Conservation (phyloP, 371 early-diverging fungal genomes). For the Homolaphlyctis polyrhiza region DNA sequence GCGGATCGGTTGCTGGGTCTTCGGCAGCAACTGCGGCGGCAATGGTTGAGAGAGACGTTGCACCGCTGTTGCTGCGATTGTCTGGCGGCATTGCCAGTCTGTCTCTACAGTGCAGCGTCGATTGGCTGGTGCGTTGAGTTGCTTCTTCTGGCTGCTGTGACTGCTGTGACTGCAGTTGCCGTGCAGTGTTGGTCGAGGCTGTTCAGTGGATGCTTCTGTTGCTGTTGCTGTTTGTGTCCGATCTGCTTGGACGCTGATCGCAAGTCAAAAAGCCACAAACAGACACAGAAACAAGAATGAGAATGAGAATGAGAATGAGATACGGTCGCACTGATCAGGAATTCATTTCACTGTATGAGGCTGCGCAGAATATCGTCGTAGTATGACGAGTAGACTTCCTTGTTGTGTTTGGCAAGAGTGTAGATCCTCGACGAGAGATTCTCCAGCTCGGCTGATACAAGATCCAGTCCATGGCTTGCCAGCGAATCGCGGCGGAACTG, state of each 20-base stretch:
- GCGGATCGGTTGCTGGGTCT: not conserved
- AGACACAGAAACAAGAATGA: not conserved
- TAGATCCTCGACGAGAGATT: slow-evolving; percentile 40
- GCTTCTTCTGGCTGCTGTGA: not conserved
- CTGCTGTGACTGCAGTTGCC: not conserved
- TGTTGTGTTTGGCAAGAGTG: slow-evolving; percentile 56
- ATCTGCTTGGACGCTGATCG: not conserved
- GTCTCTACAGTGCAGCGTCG: no score
- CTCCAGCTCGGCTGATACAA: slow-evolving; percentile 51
- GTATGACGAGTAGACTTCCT: slow-evolving; percentile 59
- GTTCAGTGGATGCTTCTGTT: not conserved
- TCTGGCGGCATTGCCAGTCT: no score
- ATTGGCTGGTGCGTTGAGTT: no score
- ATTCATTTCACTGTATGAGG: not conserved
- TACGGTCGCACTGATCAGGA: not conserved
- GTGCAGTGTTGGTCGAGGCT: not conserved
- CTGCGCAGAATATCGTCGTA: slow-evolving; percentile 53
- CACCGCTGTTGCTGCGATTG: no score
- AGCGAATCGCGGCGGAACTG: slow-evolving; percentile 39
- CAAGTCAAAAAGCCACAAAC: not conserved
- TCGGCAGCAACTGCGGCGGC: not conserved
- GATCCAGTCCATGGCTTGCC: slow-evolving; percentile 56
- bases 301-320: not conserved
- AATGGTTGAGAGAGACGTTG: not conserved
- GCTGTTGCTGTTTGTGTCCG: not conserved